Percentiles rank a stretch among this genome's conserved stretches.
phyloP scores from a whole-genome alignment of 768 basidiomycete genomes.

The Calocera viscosa region DNA sequence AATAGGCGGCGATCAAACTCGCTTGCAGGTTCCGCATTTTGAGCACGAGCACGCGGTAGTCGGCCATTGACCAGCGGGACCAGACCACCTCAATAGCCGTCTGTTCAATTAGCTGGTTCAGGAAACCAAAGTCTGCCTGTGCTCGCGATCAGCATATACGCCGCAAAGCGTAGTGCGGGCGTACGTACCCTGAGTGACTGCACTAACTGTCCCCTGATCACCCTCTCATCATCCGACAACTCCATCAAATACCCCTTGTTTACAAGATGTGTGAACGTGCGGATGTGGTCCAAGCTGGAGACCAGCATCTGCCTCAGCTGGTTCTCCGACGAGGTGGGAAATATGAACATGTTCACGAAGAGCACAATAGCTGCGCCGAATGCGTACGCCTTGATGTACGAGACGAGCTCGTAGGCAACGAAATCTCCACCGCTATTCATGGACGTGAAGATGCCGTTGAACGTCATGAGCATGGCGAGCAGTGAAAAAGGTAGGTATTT shows the following conservation, averaged over 20 bases:
- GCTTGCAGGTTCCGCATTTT: conserved; percentile 19
- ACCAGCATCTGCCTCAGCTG: conserved; percentile 25
- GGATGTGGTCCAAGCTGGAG: conserved; percentile 22
- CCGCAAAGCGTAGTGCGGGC: not conserved
- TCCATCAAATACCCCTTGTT: conserved; percentile 21
- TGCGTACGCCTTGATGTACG: not conserved
- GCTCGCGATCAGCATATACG: conserved; percentile 8
- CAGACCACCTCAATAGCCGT: conserved; percentile 25
- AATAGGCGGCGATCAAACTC: conserved; percentile 20
- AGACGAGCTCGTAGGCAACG: not conserved
- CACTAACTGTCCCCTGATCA: conserved; percentile 20
- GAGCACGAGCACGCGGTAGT: conserved; percentile 14
- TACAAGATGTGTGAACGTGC: conserved; percentile 15
- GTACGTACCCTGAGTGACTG: conserved; percentile 20
- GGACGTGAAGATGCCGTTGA: conserved; percentile 3
- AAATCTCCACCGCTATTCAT: not conserved
- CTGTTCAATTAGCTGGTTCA: conserved; percentile 19
- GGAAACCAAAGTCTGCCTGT: conserved; percentile 24
- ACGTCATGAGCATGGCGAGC: conserved; percentile 22
- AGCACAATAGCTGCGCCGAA: conserved; percentile 21
- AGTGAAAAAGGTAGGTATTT: conserved; percentile 24
- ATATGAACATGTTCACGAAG: conserved; percentile 22
- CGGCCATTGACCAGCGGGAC: conserved; percentile 21
- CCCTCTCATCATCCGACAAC: conserved; percentile 23
- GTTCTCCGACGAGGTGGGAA: conserved; percentile 23